These are phyloP conservation scores for Rhipidocladum racemiflorum DNA, from an alignment of 176 grass and related monocot species.

Conservation along the genomic window DNA sequence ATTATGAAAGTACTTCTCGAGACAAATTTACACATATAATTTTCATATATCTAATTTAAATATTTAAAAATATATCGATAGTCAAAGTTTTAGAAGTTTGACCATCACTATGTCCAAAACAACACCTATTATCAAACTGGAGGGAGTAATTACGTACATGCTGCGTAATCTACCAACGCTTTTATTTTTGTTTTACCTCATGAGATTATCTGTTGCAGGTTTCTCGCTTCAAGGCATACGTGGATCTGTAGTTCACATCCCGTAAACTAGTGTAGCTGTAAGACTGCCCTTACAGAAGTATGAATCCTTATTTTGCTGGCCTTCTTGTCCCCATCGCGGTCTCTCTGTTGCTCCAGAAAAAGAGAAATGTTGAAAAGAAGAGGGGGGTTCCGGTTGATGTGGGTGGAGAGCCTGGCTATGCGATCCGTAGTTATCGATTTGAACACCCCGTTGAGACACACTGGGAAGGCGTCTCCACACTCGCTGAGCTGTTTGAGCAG, in stretches of 20 bases:
- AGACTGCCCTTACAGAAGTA: conserved; percentile 11
- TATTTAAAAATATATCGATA: too few relatives aligned
- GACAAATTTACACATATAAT: too few relatives aligned
- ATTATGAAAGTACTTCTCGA: too few relatives aligned
- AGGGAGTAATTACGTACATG: too few relatives aligned
- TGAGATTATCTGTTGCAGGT: conserved; percentile 23
- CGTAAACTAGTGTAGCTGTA: conserved; percentile 7
- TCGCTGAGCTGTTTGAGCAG: conserved; percentile 75
- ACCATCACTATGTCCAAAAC: too few relatives aligned
- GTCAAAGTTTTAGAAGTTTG: too few relatives aligned
- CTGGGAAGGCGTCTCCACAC: too few relatives aligned
- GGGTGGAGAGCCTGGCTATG: conserved; percentile 68
- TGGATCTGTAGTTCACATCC: neutral
- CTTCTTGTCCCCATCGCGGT: conserved; percentile 60
- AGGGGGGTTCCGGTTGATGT: conserved; percentile 67
- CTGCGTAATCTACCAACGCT: too few relatives aligned
- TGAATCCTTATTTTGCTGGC: conserved; percentile 78
- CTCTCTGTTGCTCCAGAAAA: conserved; percentile 57
- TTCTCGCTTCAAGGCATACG: conserved; percentile 4
- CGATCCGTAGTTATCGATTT: conserved; percentile 73
- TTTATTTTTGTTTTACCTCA: neutral
- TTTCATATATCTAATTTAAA: neutral
- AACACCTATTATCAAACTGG: too few relatives aligned
- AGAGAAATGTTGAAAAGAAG: conserved; percentile 47
- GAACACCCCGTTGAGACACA: conserved; percentile 61